phyloP scores from a whole-genome alignment of 495 filamentous ascomycete genomes.

The Sphaerosporella brunnea region DNA sequence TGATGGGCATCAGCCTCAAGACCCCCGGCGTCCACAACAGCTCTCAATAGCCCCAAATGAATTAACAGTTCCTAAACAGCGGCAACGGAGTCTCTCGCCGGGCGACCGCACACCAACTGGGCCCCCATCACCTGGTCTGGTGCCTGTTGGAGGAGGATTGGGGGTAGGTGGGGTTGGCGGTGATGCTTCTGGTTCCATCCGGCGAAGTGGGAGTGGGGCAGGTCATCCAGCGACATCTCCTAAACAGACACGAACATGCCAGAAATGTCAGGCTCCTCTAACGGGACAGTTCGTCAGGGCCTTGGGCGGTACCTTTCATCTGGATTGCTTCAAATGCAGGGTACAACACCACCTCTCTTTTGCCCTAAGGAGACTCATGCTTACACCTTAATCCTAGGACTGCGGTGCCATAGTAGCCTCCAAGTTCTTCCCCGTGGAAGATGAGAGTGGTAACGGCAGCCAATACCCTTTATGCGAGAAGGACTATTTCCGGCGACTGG shows the following conservation, averaged over 20 bases:
- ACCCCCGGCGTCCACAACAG: conserved; percentile 15
- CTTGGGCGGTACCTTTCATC: conserved; percentile 76
- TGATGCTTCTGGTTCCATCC: conserved; percentile 1
- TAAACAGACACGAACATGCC: conserved; percentile 43
- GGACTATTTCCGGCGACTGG: conserved; percentile 88
- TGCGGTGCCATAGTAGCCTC: conserved; percentile 92
- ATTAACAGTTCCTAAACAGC: conserved; percentile 12
- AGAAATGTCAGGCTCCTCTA: conserved; percentile 69
- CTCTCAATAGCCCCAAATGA: conserved; percentile 17
- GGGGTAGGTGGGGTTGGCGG: not conserved
- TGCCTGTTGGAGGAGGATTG: conserved; percentile 8
- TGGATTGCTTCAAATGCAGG: conserved; percentile 95
- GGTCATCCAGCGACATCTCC: conserved; percentile 11
- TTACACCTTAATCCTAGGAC: conserved; percentile 42
- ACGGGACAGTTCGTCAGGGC: conserved; percentile 94
- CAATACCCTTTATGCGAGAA: conserved; percentile 96
- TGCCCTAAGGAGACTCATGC: conserved; percentile 7
- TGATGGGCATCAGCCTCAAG: conserved; percentile 12
- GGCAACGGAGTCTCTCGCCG: conserved; percentile 14
- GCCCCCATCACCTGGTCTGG: conserved; percentile 12
- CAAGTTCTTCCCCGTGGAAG: conserved; percentile 94
- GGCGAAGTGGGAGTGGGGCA: conserved; percentile 4
- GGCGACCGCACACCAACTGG: conserved; percentile 16
- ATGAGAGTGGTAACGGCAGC: conserved; percentile 58
- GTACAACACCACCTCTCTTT: conserved; percentile 37